A percentile compares a stretch with the other conserved stretches of the same genome.
Conservation (phyloP, 169 alveolate genomes). For the Eimeria necatrix region DNA sequence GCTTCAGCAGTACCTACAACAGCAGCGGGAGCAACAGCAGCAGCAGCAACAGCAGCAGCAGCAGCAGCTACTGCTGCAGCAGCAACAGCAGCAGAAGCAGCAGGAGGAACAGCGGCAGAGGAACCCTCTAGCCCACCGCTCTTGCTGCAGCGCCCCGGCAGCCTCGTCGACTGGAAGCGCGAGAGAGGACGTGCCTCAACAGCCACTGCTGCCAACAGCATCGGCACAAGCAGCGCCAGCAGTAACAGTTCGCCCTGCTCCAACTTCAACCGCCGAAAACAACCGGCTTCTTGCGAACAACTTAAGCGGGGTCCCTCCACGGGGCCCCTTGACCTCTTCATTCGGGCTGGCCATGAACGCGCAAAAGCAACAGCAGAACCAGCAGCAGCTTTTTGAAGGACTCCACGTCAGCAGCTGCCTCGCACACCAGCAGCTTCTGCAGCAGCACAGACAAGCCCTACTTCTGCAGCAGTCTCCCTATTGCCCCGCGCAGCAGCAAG, state of each 20-base stretch:
- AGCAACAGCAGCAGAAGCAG: conserved; percentile 42
- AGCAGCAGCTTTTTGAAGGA: conserved; percentile 36
- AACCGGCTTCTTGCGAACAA: background rate
- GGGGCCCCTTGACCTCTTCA: background rate
- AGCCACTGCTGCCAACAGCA: conserved; percentile 37
- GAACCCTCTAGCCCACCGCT: background rate
- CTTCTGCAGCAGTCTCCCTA: conserved; percentile 51
- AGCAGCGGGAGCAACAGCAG: conserved; percentile 7
- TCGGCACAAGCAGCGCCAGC: conserved; percentile 20
- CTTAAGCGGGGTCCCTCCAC: background rate
- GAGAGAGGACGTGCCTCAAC: background rate
- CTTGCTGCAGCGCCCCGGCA: conserved; percentile 65
- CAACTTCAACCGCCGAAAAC: background rate
- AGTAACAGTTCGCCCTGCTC: background rate
- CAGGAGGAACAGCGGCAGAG: conserved; percentile 20
- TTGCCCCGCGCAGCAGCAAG: conserved; percentile 44
- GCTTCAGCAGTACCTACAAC: background rate
- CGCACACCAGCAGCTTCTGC: conserved; percentile 61
- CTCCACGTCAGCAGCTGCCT: conserved; percentile 15
- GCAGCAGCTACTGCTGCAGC: conserved; percentile 1
- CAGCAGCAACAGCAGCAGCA: background rate
- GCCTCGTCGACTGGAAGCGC: background rate
- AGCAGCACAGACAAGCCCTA: conserved; percentile 9
- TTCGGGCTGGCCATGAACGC: background rate
- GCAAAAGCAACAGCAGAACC: conserved; percentile 52